Percentiles rank a stretch among this genome's conserved stretches.
Evolutionary conservation across 176 grass and related monocot species (phyloP).

Genomic region (Aegilops bicornis): DNA sequence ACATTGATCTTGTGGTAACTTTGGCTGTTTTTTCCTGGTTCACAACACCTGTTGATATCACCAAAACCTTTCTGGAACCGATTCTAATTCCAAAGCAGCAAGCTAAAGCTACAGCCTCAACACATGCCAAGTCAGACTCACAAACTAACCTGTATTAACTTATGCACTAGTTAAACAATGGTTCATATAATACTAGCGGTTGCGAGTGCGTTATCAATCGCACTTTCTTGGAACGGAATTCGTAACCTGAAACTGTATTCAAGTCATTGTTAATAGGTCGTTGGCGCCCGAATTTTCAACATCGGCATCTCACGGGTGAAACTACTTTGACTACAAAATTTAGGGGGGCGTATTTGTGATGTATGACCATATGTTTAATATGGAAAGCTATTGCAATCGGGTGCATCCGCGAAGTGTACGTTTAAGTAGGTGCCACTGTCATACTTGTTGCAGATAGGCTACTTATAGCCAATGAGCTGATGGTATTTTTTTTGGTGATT

Average conservation of each 20-base stretch:
- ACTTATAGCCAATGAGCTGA: not conserved
- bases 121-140: conserved; percentile 31
- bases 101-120: conserved; percentile 43
- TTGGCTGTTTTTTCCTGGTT: conserved; percentile 10
- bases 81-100: conserved; percentile 44
- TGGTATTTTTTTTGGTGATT: not conserved
- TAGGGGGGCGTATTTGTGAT: not conserved
- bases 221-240: conserved; percentile 45
- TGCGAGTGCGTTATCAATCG: conserved; percentile 25
- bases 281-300: conserved; percentile 38
- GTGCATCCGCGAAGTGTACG: not conserved
- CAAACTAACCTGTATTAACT: conserved; percentile 33
- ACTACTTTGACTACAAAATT: conserved; percentile 54
- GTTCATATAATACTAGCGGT: conserved; percentile 32
- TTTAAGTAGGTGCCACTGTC: not conserved
- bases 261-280: conserved; percentile 29
- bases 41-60: not conserved
- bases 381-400: not conserved
- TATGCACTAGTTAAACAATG: conserved; percentile 27
- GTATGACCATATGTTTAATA: not conserved
- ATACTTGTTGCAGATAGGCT: not conserved
- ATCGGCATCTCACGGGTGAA: conserved; percentile 32
- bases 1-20: conserved; percentile 37
- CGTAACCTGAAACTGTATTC: conserved; percentile 27
- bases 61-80: conserved; percentile 32